Evolutionary conservation across 73 alveolate species (phyloP), one percentile per base, ranked within the genome.

Genomic region (Paramecium octaurelia): DNA sequence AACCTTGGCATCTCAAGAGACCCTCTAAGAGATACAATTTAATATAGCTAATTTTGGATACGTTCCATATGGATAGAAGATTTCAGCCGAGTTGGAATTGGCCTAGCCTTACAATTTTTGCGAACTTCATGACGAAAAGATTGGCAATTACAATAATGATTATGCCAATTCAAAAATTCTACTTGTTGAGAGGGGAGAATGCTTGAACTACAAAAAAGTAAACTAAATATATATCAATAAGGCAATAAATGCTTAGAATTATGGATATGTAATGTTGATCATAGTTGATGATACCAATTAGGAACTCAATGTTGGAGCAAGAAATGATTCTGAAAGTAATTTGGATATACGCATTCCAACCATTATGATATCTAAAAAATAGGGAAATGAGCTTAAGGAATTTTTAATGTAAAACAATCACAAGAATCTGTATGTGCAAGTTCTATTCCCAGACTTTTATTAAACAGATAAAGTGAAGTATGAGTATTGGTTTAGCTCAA

Each of bases 401-500:
- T 38, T 5, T 29, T n/a, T 76, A 58, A 6, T 2, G 16, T 34
- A 76, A 43, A 10, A 2, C 4, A 8, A 58, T 14, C 11, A 18
- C 21, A 20, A 76, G 24, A 36, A 4, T 16, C 12, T 76, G 4
- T 34, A 18, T 18, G 23, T 58, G 5, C 14, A 40, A 14, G 42
- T 76, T 0, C 1, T 6, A 76, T 76, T 76, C 35, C 64, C 64
- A 12, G 64, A 38, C 7, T 18, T 18, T 14, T 36, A 2, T 14
- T 35, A 76, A 43, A 21, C 71, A 1, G 46, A 76, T 58, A 76
- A 23, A 20, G 89, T 76, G 6, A 42, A 76, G 5, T 76, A 76
- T 76, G 27, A 27, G 20, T 76, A 76, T 76, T 76, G 89, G 89
- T 42, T 76, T 76, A 38, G 71, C 40, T 58, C 48, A 20, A 76